Evolutionary conservation across 2,329 filamentous ascomycete species (phyloP).

Genomic region (Talaromyces sp.): DNA sequence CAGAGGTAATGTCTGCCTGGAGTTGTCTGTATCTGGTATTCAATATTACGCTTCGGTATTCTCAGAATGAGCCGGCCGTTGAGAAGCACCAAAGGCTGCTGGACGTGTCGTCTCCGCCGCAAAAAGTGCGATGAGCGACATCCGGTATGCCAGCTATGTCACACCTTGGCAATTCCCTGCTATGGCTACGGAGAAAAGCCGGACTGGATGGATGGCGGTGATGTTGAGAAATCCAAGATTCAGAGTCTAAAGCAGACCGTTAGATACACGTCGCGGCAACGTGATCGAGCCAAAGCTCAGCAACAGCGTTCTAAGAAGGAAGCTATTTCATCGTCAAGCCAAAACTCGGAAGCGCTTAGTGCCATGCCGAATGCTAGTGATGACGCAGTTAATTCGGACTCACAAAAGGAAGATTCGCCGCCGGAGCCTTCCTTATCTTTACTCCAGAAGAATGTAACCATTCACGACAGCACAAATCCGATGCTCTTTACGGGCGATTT

Average conservation of each 20-base stretch:
- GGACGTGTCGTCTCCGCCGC: constrained; percentile 63
- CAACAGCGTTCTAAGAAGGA: neutral
- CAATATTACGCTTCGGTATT: neutral
- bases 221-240: constrained; percentile 11
- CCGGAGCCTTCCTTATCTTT: neutral
- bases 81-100: constrained; percentile 49
- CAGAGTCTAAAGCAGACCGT: constrained; percentile 8
- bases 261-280: constrained; percentile 4
- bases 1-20: too few relatives aligned
- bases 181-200: constrained; percentile 27
- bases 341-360: neutral
- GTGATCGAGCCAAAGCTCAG: constrained; percentile 1
- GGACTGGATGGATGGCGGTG: constrained; percentile 23
- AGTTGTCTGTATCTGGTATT: too few relatives aligned
- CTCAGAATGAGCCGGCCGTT: neutral
- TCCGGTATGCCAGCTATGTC: constrained; percentile 61
- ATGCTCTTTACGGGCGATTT: constrained; percentile 2
- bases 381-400: neutral
- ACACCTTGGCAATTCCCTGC: constrained; percentile 22
- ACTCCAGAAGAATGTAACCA: neutral
- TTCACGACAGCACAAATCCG: neutral
- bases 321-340: neutral
- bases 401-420: neutral
- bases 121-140: constrained; percentile 70
- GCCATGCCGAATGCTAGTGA: neutral